Evolutionary conservation across 2,329 filamentous ascomycete genomes (phyloP).

Genomic region (Meredithiella fracta): DNA sequence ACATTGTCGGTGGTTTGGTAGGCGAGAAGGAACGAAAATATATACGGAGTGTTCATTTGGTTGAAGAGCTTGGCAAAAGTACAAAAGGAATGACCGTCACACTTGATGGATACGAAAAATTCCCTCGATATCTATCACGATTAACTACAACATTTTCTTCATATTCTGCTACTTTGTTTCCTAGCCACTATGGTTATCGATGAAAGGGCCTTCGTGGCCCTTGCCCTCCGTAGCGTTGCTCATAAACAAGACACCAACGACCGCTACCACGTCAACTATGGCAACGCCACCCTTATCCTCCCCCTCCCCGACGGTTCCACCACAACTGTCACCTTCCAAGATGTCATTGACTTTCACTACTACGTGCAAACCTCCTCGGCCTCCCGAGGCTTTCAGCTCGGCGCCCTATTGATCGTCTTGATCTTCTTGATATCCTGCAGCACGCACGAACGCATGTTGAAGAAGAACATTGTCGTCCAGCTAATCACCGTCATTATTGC

Average conservation of each 20-base stretch:
- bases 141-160: too few species aligned
- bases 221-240: too few species aligned
- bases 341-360: constrained; percentile 19
- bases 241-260: background rate
- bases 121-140: too few species aligned
- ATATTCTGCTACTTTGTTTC: too few species aligned
- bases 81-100: too few species aligned
- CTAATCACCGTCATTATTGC: constrained; percentile 42
- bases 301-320: background rate
- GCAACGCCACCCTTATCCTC: background rate
- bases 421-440: constrained; percentile 52
- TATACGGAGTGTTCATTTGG: too few species aligned
- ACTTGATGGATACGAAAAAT: too few species aligned
- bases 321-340: background rate
- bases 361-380: constrained; percentile 25
- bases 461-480: constrained; percentile 51
- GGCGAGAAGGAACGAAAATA: too few species aligned
- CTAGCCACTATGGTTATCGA: too few species aligned
- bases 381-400: constrained; percentile 55
- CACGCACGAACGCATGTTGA: constrained; percentile 44
- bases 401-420: constrained; percentile 48
- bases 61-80: too few species aligned
- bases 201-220: too few species aligned
- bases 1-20: too few species aligned
- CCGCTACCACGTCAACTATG: background rate